phyloP scores from a whole-genome alignment of 202 grass and related monocot genomes.

The Carex sylvatica region DNA sequence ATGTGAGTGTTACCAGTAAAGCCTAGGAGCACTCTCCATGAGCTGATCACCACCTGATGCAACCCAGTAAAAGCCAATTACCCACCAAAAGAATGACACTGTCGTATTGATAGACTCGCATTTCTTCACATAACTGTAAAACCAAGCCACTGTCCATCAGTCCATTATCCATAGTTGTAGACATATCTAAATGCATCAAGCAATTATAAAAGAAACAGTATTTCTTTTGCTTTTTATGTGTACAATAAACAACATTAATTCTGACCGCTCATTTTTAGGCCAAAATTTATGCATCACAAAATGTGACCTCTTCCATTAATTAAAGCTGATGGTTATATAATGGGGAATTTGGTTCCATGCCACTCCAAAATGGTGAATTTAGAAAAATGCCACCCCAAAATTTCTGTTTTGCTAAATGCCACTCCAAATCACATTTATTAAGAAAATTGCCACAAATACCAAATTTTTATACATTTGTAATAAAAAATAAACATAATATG shows the following conservation, averaged over 20 bases:
- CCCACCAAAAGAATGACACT: constrained; percentile 91
- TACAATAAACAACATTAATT: background rate
- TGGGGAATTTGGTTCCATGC: too few species aligned
- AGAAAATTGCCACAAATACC: too few species aligned
- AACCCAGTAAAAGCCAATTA: constrained; percentile 93
- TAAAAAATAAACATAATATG: too few species aligned
- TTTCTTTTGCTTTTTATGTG: background rate
- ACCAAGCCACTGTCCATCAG: background rate
- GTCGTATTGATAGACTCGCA: constrained; percentile 86
- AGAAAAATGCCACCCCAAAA: too few species aligned
- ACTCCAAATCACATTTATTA: too few species aligned
- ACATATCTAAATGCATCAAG: background rate
- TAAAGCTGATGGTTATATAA: background rate
- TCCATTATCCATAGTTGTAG: background rate
- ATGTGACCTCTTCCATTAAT: background rate
- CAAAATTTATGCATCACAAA: background rate
- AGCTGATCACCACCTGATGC: constrained; percentile 65
- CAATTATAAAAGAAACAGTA: background rate
- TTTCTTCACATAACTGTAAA: constrained; percentile 45
- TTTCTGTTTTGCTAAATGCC: too few species aligned
- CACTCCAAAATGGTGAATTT: too few species aligned
- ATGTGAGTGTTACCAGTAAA: constrained; percentile 67
- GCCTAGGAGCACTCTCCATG: constrained; percentile 54
- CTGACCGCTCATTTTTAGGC: background rate
- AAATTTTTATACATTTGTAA: too few species aligned